Percentiles rank a stretch among this genome's conserved stretches.
Conservation (phyloP, 1,284 basidiomycete genomes). For the Fomitiporia mediterranea region DNA sequence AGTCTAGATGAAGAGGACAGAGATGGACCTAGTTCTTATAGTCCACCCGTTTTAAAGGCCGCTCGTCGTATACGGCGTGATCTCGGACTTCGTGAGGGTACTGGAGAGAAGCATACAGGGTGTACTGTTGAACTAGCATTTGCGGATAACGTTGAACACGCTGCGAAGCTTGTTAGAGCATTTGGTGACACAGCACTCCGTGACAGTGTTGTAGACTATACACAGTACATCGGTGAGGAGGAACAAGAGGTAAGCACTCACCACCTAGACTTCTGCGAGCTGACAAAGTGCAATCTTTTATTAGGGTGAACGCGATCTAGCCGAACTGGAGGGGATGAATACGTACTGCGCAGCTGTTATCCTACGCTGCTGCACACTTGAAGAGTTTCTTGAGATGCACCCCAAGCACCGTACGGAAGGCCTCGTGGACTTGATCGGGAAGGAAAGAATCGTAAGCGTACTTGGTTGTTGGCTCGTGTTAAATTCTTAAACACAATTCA, state of each 20-base stretch:
- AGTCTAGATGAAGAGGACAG: conserved; percentile 24
- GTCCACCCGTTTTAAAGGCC: conserved; percentile 59
- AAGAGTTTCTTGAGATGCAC: conserved; percentile 49
- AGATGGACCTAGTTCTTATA: conserved; percentile 35
- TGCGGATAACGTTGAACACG: conserved; percentile 51
- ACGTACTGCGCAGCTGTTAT: conserved; percentile 58
- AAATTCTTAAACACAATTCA: neutral
- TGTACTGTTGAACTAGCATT: conserved; percentile 51
- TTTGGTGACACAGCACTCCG: conserved; percentile 48
- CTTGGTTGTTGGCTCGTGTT: neutral
- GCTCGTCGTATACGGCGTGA: conserved; percentile 59
- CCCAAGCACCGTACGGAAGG: conserved; percentile 43
- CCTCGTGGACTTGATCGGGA: conserved; percentile 47
- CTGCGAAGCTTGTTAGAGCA: conserved; percentile 46
- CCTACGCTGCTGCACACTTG: conserved; percentile 48
- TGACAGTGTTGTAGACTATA: conserved; percentile 5
- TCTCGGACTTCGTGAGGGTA: conserved; percentile 34
- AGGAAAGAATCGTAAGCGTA: conserved; percentile 49
- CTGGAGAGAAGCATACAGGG: conserved; percentile 51
- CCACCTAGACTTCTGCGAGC: no score
- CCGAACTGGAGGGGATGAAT: conserved; percentile 56
- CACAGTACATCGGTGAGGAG: conserved; percentile 32
- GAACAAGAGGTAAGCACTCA: conserved; percentile 44
- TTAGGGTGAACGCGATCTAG: conserved; percentile 54
- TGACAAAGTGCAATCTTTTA: no score